Evolutionary conservation across 129 eudicot species (phyloP), one percentile per base, ranked within the genome.

Genomic region (Escallonia herrerae): DNA sequence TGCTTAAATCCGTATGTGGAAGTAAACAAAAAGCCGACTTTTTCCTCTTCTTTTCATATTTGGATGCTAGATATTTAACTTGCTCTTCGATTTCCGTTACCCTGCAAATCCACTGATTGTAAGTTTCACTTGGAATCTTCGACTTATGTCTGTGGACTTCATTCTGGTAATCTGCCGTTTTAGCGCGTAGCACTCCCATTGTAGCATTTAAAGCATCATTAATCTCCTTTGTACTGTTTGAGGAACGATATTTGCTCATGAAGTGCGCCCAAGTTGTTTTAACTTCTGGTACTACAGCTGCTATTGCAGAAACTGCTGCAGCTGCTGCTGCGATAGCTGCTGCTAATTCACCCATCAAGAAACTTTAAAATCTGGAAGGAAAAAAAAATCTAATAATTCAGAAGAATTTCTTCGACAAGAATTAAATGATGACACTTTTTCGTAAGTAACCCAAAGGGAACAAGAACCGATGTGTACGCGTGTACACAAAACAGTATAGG

Each of bases 91-190:
- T 50, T 33, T 4, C 10, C 43, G 39, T 22, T 50, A 73, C 72
- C 7, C 67, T 58, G 47, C 8, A 1, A 5, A 9, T 15, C 77
- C 77, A 73, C 8, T 65, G 22, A 3, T 3, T 58, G 8, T 65
- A 66, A 58, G 77, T 41, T 8, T 66, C 58, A n/a, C 72, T 46
- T 50, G 62, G 56, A 47, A 37, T 73, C 67, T 65, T 63, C 39
- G 71, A 44, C 58, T n/a, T 56, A 57, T 41, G 12, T 52, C 40
- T 65, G 39, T 59, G 66, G 51, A 58, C 38, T 42, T 5, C n/a
- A 11, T 58, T 3, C 22, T 58, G 43, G 13, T 49, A 60, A 59
- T 73, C 77, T 6, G 40, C 62, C 37, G 14, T 73, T 58, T 39
- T 57, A 0, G 72, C 67, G 58, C n/a, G 6, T 6, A 73, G 60